Base-by-base conservation (phyloP, 176 grass and related monocot genomes). In the Avena sativa region DNA sequence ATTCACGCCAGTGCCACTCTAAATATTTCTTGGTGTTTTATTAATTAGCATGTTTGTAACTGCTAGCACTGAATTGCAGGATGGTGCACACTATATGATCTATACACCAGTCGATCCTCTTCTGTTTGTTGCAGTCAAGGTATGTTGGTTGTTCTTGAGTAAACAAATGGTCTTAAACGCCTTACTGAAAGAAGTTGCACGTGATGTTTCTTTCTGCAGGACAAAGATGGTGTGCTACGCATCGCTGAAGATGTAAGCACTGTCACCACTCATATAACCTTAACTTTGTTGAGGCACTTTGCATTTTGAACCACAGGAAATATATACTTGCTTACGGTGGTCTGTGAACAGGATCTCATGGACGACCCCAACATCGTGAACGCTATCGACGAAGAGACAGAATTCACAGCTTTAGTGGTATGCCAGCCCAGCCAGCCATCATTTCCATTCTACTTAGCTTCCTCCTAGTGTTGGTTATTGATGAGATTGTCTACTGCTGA, bases 51-150 rank as follows among this genome's bases (percentile, higher is more conserved):
- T 86, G 44, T 56, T 63, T 86, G 17, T 16, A 49, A 73, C 77
- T 79, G 34, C 28, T 89, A 62, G 62, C 38, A 51, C 12, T 87
- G 58, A 14, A 43, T 58, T 87, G 40, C 90, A 98, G 96, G 96
- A 98, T 68, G 93, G 93, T 63, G 84, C 92, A 26, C 92, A 98
- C 68, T 95, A 98, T 86, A 98, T 98, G 93, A 95, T 98, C 57
- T 98, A 98, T 83, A 98, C 93, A 82, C 96, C 96, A 82, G 90
- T 92, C 44, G 96, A 98, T 91, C 96, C 93, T 78, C 92, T 98
- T 82, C 52, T 95, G 40, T 95, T 98, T 20, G 84, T 95, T 55
- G 93, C 93, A 38, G 88, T 92, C 60, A 95, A 86, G 90, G 96
- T 98, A 88, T 16, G 46, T 61, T 9, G 30, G 52, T 34, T 77